A percentile compares a stretch with the other conserved stretches of the same genome.
Conservation (phyloP, 352 stramenopile species). For the Pythium rishiriense region DNA sequence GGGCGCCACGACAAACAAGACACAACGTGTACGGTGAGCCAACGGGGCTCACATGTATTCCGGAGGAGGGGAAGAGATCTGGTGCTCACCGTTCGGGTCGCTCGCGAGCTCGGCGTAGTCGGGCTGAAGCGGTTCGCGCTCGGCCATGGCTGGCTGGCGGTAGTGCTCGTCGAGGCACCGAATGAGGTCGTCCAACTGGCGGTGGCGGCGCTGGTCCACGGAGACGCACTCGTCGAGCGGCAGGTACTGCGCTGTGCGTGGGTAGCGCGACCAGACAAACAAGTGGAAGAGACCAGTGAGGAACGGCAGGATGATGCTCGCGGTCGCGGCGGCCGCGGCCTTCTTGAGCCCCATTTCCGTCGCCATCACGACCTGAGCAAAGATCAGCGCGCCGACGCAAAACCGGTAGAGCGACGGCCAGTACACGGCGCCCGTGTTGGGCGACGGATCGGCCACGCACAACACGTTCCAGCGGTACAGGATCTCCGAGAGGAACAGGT, state of each 20-base stretch:
- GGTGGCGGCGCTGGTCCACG: constrained; percentile 57
- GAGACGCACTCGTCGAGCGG: constrained; percentile 77
- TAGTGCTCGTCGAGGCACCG: constrained; percentile 65
- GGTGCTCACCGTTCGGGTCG: constrained; percentile 59
- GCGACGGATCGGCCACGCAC: constrained; percentile 73
- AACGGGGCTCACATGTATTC: constrained; percentile 44
- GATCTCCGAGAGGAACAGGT: constrained; percentile 72
- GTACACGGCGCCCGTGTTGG: constrained; percentile 61
- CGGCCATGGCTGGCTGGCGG: constrained; percentile 62
- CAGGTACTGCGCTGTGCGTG: constrained; percentile 63
- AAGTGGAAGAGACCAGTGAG: constrained; percentile 68
- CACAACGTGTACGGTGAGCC: not conserved
- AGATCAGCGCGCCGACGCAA: constrained; percentile 72
- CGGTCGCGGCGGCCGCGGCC: constrained; percentile 53
- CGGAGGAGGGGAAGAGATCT: constrained; percentile 61
- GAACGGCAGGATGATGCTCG: constrained; percentile 68
- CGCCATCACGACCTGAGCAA: constrained; percentile 80
- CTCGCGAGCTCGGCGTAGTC: constrained; percentile 76
- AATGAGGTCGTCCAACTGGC: constrained; percentile 56
- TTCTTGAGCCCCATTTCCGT: constrained; percentile 75
- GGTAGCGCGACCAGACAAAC: constrained; percentile 70
- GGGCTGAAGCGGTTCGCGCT: constrained; percentile 64
- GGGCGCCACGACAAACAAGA: not conserved
- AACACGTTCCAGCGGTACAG: constrained; percentile 74
- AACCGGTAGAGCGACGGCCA: constrained; percentile 85